A percentile compares a stretch with the other conserved stretches of the same genome.
phyloP scores from a whole-genome alignment of 164 flowering plant species.

The Dillenia turbinata region DNA sequence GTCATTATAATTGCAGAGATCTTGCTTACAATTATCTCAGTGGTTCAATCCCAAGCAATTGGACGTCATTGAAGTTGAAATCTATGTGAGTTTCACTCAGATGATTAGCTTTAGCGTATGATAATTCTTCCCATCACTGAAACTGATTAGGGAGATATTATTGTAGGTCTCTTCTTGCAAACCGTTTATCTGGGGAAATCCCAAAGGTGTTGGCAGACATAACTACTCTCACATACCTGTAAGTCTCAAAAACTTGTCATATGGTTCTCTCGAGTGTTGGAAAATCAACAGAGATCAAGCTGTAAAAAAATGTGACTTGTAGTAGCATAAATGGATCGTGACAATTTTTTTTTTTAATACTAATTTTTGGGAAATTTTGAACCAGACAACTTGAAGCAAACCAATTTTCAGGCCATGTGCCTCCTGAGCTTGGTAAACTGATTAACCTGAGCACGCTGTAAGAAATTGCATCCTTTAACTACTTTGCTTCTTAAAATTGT shows the following conservation, averaged over 20 bases:
- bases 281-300: too few relatives aligned
- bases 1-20: slow-evolving; percentile 39
- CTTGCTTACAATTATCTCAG: slow-evolving; percentile 59
- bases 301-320: too few relatives aligned
- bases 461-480: slow-evolving; percentile 4
- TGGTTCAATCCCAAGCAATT: slow-evolving; percentile 68
- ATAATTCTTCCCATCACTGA: not conserved
- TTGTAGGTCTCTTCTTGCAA: slow-evolving; percentile 55
- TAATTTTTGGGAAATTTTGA: slow-evolving; percentile 2
- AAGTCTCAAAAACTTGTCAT: slow-evolving; percentile 6
- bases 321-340: not conserved
- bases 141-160: not conserved
- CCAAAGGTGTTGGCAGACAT: slow-evolving; percentile 47
- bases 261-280: not conserved
- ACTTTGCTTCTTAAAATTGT: not conserved
- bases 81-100: slow-evolving; percentile 34
- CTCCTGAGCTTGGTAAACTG: slow-evolving; percentile 33
- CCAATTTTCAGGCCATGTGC: slow-evolving; percentile 35
- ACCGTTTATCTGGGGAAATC: slow-evolving; percentile 50
- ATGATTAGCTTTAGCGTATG: not conserved
- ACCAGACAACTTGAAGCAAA: slow-evolving; percentile 27
- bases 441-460: slow-evolving; percentile 30
- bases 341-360: not conserved
- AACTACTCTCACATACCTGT: slow-evolving; percentile 41
- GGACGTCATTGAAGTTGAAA: slow-evolving; percentile 48